A percentile compares a stretch with the other conserved stretches of the same genome.
These are phyloP conservation scores for Gonapodya prolifera DNA, from an alignment of 192 early-diverging fungal genomes.

Conservation along the genomic window DNA sequence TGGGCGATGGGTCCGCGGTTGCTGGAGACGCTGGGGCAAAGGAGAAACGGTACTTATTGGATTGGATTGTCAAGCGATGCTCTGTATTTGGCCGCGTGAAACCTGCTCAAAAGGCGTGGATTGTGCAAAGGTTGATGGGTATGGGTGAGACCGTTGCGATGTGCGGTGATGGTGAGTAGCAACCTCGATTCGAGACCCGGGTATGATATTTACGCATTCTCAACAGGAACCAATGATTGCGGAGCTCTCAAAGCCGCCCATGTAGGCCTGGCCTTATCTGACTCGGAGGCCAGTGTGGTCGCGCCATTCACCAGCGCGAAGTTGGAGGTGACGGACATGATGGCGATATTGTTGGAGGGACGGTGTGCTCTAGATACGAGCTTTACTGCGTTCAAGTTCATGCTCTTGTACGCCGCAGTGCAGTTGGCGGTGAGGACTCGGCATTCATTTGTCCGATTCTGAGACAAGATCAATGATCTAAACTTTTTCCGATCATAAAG, in stretches of 20 bases:
- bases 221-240: slow-evolving; percentile 52
- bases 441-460: too few relatives aligned
- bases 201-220: neutral
- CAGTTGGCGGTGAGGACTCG: slow-evolving; percentile 27
- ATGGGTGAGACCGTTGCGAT: slow-evolving; percentile 30
- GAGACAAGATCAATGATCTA: neutral
- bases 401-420: slow-evolving; percentile 34
- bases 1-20: too few relatives aligned
- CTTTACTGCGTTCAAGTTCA: slow-evolving; percentile 45
- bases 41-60: neutral
- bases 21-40: too few relatives aligned
- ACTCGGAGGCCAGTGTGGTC: slow-evolving; percentile 68
- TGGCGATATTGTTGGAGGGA: slow-evolving; percentile 59
- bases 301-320: slow-evolving; percentile 61
- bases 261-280: slow-evolving; percentile 65
- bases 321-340: slow-evolving; percentile 49
- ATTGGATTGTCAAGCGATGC: slow-evolving; percentile 25
- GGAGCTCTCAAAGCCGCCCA: slow-evolving; percentile 70
- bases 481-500: neutral
- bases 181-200: neutral
- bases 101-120: neutral
- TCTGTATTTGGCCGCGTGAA: neutral
- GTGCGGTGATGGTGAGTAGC: slow-evolving; percentile 65
- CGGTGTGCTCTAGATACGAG: slow-evolving; percentile 60
- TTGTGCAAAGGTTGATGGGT: slow-evolving; percentile 62